Percentiles rank a stretch among this genome's conserved stretches.
Conservation (phyloP, 2,329 filamentous ascomycete species). For the Cercospora citrullina region DNA sequence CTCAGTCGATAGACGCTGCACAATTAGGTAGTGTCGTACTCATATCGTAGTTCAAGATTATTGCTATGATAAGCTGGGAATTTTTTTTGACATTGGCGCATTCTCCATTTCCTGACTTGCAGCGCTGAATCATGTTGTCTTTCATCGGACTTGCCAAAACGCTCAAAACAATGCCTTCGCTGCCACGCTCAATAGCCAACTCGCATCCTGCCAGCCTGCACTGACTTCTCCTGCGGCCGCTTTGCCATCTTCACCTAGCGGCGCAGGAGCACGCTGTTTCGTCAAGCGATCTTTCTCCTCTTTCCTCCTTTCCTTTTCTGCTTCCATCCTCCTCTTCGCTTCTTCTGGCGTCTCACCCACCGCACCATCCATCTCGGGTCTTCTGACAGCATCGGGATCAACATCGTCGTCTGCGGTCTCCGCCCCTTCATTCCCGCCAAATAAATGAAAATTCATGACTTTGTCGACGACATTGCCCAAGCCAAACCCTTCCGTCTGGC, state of each 20-base stretch:
- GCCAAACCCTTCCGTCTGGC: slow-evolving; percentile 53
- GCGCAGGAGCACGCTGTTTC: slow-evolving; percentile 33
- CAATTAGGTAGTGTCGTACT: background rate
- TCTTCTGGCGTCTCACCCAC: slow-evolving; percentile 34
- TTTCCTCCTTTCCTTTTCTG: slow-evolving; percentile 35
- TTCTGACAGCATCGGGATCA: slow-evolving; percentile 8
- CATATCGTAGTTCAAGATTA: background rate
- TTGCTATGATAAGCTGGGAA: background rate
- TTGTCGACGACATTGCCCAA: slow-evolving; percentile 59
- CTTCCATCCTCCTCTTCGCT: slow-evolving; percentile 36
- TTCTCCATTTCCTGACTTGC: background rate
- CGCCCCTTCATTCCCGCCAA: slow-evolving; percentile 53
- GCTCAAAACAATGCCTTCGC: slow-evolving; percentile 44
- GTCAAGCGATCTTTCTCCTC: slow-evolving; percentile 39
- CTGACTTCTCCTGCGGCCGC: slow-evolving; percentile 43
- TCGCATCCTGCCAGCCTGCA: slow-evolving; percentile 59
- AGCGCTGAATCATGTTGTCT: background rate
- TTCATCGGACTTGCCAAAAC: background rate
- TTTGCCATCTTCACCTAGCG: slow-evolving; percentile 34
- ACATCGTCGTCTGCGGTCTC: slow-evolving; percentile 40
- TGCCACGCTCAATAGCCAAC: slow-evolving; percentile 58
- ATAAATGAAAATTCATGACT: slow-evolving; percentile 59
- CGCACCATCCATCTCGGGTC: slow-evolving; percentile 30
- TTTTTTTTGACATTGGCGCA: background rate
- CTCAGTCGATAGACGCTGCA: background rate